Conservation (phyloP, 1,284 basidiomycete species). For the Ceratobasidium sp. region DNA sequence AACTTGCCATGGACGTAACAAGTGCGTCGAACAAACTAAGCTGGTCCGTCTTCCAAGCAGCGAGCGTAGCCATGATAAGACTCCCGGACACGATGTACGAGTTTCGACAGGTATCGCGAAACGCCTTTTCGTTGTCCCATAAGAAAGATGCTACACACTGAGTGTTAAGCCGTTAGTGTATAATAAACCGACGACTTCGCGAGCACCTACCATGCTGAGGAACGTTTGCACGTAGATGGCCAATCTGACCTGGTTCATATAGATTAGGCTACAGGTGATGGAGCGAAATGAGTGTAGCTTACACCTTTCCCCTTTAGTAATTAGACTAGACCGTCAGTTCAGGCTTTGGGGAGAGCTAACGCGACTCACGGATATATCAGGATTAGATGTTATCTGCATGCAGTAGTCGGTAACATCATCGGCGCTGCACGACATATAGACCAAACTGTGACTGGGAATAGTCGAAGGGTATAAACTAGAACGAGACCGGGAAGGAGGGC, state of each 20-base stretch:
- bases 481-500: neutral
- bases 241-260: constrained; percentile 4
- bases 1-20: constrained; percentile 23
- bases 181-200: neutral
- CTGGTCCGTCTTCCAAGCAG: constrained; percentile 19
- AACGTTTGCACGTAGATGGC: constrained; percentile 36
- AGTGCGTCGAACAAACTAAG: constrained; percentile 39
- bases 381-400: constrained; percentile 27
- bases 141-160: constrained; percentile 37
- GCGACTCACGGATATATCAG: constrained; percentile 34
- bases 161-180: neutral
- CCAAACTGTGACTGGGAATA: neutral
- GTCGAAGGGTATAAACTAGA: neutral
- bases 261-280: neutral
- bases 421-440: constrained; percentile 11
- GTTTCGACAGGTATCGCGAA: constrained; percentile 38
- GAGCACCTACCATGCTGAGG: constrained; percentile 23
- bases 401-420: constrained; percentile 2
- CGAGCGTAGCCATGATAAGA: constrained; percentile 28
- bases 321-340: neutral
- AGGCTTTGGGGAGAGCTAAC: neutral
- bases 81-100: constrained; percentile 29
- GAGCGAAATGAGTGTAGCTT: neutral
- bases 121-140: constrained; percentile 27
- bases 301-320: constrained; percentile 26